Evolutionary conservation across 2,329 filamentous ascomycete genomes (phyloP), one percentile per base, ranked within the genome.

Genomic region (Xylaria sp.): DNA sequence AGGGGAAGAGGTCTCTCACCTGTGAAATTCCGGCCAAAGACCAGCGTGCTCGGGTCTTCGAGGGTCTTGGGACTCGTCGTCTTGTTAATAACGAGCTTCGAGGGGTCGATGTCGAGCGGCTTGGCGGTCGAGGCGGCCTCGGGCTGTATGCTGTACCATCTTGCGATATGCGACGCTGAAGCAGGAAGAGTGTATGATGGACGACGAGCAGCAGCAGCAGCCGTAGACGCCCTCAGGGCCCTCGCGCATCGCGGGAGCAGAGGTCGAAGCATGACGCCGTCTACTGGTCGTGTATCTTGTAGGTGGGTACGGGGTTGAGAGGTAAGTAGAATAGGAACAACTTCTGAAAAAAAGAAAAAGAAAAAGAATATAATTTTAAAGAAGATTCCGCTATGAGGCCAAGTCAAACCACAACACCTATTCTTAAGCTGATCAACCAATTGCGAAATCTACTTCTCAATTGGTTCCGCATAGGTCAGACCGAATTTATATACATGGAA

Each of bases 11-110:
- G 20, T 37, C 34, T 37, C 34, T 66, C 83, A 94, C 94, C 94
- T 77, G 96, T 97, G 82, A 99, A 99, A 59, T 90, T 91, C 74
- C 89, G 89, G 72, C 96, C 96, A 81, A 99, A 99, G 72, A 98
- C 86, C 65, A 99, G 89, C 72, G 97, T 90, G 79, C 95, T 88
- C 15, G 92, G 89, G 63, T 94, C 90, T 71, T 87, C 85, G 65
- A 95, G 85, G 37, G 87, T 80, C 82, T 95, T 96, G 12, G 95
- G 96, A 3, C 87, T 89, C 8, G 85, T 87, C 1, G 93, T 97
- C 82, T 91, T 90, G 68, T 89, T 90, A 77, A 98, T 86, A 58
- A 86, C 84, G 69, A 98, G 88, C 81, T 91, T 91, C 48, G 89
- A 87, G n/a, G 91, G 84, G 80, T 98, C 93, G 73, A 98, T 88